Conservation (phyloP, 495 filamentous ascomycete genomes). For the Podospora appendiculata region DNA sequence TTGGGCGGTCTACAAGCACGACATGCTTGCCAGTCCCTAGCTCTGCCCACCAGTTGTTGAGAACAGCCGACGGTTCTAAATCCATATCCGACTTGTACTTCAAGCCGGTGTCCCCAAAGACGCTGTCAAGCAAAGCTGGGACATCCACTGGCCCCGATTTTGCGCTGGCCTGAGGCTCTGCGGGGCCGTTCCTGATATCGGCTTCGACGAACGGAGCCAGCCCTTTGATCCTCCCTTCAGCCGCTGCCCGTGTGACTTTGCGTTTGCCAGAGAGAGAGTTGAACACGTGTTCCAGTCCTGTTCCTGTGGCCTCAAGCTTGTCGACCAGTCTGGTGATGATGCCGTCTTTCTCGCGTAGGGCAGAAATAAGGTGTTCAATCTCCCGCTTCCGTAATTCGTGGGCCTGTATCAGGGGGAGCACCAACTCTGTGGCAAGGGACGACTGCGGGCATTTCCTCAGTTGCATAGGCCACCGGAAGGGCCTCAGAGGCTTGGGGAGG, state of each 20-base stretch:
- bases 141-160: constrained; percentile 24
- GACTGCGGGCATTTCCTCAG: constrained; percentile 49
- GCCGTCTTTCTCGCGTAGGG: constrained; percentile 68
- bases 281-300: constrained; percentile 63
- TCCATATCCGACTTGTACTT: constrained; percentile 13
- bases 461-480: constrained; percentile 61
- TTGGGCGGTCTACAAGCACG: constrained; percentile 9
- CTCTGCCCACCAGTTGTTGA: constrained; percentile 44
- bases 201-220: constrained; percentile 44
- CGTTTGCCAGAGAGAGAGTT: constrained; percentile 51
- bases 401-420: constrained; percentile 61
- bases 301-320: constrained; percentile 62
- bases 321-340: constrained; percentile 69
- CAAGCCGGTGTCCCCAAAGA: constrained; percentile 27
- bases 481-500: constrained; percentile 58
- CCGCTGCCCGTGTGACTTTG: constrained; percentile 33
- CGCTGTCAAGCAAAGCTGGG: constrained; percentile 23
- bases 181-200: constrained; percentile 34
- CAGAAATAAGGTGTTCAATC: constrained; percentile 46
- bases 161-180: constrained; percentile 7
- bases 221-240: constrained; percentile 47
- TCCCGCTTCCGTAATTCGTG: constrained; percentile 43
- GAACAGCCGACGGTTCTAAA: constrained; percentile 20
- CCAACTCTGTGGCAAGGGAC: constrained; percentile 50
- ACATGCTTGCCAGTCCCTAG: constrained; percentile 25